A percentile compares a stretch with the other conserved stretches of the same genome.
Evolutionary conservation across 371 early-diverging fungal genomes (phyloP).

Genomic region (Apophysomyces elegans): DNA sequence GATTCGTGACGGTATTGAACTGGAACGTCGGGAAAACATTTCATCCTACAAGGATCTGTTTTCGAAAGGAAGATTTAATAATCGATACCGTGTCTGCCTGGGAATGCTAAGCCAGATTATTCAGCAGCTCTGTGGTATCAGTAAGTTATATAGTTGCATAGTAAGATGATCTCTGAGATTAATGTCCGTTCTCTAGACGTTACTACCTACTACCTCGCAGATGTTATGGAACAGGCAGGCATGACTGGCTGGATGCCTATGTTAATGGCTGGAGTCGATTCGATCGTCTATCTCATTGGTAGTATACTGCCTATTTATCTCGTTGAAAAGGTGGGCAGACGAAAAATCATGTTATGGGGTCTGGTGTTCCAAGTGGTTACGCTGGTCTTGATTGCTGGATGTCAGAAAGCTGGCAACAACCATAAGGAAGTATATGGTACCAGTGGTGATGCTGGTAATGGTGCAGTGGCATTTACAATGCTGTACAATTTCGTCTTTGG

Average conservation of each 20-base stretch:
- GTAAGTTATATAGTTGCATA: conserved; percentile 20
- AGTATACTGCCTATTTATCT: conserved; percentile 37
- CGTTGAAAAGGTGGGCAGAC: conserved; percentile 31
- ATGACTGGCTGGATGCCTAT: conserved; percentile 31
- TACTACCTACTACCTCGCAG: conserved; percentile 37
- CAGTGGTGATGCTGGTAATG: conserved; percentile 22
- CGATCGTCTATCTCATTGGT: conserved; percentile 42
- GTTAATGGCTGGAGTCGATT: conserved; percentile 43
- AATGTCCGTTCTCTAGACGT: not conserved
- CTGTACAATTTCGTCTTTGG: conserved; percentile 59
- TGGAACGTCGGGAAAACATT: conserved; percentile 42
- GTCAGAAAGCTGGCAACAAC: conserved; percentile 29
- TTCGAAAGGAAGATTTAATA: conserved; percentile 43
- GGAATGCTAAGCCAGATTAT: conserved; percentile 50
- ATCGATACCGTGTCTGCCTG: conserved; percentile 46
- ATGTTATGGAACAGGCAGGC: conserved; percentile 44
- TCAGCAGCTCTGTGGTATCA: conserved; percentile 53
- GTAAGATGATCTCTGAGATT: not conserved
- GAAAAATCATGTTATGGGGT: conserved; percentile 31
- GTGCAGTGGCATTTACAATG: conserved; percentile 41
- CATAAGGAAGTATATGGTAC: not conserved
- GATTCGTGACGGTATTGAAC: conserved; percentile 41
- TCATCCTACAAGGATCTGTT: conserved; percentile 46
- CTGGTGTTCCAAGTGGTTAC: conserved; percentile 26
- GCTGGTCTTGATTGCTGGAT: conserved; percentile 28